A percentile compares a stretch with the other conserved stretches of the same genome.
Evolutionary conservation across 2,329 filamentous ascomycete species (phyloP).

Genomic region (Trichoderma sp.): DNA sequence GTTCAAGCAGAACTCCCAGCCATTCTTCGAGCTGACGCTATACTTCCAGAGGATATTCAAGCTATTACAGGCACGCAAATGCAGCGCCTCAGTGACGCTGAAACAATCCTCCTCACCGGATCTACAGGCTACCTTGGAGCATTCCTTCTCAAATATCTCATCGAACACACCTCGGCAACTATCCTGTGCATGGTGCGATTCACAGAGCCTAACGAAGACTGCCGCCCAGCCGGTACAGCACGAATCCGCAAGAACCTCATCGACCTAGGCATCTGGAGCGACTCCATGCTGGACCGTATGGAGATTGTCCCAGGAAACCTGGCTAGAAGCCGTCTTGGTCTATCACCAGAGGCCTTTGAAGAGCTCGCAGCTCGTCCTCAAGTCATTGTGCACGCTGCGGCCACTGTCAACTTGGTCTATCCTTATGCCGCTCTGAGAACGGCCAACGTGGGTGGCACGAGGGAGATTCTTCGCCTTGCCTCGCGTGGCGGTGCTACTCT

Average conservation of each 20-base stretch:
- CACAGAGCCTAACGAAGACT: slow-evolving; percentile 62
- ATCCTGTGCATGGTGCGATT: slow-evolving; percentile 74
- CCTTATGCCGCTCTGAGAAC: slow-evolving; percentile 73
- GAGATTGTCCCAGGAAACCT: slow-evolving; percentile 74
- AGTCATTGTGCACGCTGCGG: slow-evolving; percentile 74
- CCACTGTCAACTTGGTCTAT: slow-evolving; percentile 77
- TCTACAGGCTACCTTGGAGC: slow-evolving; percentile 74
- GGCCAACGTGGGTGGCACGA: slow-evolving; percentile 76
- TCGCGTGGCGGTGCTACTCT: slow-evolving; percentile 65
- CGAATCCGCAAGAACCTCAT: slow-evolving; percentile 72
- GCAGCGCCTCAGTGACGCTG: slow-evolving; percentile 59
- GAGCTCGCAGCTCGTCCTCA: slow-evolving; percentile 63
- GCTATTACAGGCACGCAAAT: slow-evolving; percentile 49
- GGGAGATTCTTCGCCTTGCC: slow-evolving; percentile 70
- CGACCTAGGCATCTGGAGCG: slow-evolving; percentile 75
- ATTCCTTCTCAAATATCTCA: slow-evolving; percentile 66
- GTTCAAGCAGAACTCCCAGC: slow-evolving; percentile 73
- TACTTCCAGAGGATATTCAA: slow-evolving; percentile 67
- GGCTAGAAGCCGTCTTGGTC: slow-evolving; percentile 64
- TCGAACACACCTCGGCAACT: slow-evolving; percentile 65
- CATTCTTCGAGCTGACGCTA: slow-evolving; percentile 63
- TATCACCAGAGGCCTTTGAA: slow-evolving; percentile 63
- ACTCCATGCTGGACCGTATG: slow-evolving; percentile 73
- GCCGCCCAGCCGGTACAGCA: slow-evolving; percentile 65
- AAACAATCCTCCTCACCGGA: slow-evolving; percentile 70